A percentile compares a stretch with the other conserved stretches of the same genome.
Conservation (phyloP, 768 basidiomycete species). For the Russula olivacea region DNA sequence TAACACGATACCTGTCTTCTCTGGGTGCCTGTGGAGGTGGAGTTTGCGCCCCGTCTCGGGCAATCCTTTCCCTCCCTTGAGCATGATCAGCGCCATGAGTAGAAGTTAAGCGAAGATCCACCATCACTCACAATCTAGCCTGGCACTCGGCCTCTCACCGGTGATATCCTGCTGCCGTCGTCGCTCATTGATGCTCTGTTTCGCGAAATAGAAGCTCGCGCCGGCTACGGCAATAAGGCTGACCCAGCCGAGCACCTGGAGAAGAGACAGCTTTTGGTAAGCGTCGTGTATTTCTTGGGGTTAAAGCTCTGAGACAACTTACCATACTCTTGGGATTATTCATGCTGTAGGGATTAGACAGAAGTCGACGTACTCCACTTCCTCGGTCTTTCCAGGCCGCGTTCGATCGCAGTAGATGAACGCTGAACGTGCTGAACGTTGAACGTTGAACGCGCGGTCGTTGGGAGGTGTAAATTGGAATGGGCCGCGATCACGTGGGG, state of each 20-base stretch:
- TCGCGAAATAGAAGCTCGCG: constrained; percentile 37
- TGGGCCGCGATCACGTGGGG: not conserved
- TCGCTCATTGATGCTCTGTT: constrained; percentile 35
- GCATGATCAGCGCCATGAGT: not conserved
- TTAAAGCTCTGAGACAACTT: not conserved
- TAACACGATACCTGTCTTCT: not conserved
- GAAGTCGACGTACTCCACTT: too few species aligned
- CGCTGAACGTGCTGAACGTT: too few species aligned
- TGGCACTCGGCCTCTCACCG: constrained; percentile 33
- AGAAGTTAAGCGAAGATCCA: not conserved
- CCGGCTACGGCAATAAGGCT: constrained; percentile 35
- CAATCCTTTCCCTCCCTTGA: constrained; percentile 15
- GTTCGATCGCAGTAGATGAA: too few species aligned
- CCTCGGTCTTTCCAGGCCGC: too few species aligned
- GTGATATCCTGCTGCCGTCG: constrained; percentile 31
- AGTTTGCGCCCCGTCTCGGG: constrained; percentile 2
- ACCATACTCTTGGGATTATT: constrained; percentile 23
- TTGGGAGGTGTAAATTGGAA: too few species aligned
- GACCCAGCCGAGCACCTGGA: constrained; percentile 34
- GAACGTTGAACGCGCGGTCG: not conserved
- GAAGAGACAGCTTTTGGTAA: not conserved
- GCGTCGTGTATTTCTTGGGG: not conserved
- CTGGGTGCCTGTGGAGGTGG: constrained; percentile 8
- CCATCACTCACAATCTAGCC: constrained; percentile 30
- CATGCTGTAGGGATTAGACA: not conserved